Evolutionary conservation across 768 basidiomycete species (phyloP).

Genomic region (Mycena rosella): DNA sequence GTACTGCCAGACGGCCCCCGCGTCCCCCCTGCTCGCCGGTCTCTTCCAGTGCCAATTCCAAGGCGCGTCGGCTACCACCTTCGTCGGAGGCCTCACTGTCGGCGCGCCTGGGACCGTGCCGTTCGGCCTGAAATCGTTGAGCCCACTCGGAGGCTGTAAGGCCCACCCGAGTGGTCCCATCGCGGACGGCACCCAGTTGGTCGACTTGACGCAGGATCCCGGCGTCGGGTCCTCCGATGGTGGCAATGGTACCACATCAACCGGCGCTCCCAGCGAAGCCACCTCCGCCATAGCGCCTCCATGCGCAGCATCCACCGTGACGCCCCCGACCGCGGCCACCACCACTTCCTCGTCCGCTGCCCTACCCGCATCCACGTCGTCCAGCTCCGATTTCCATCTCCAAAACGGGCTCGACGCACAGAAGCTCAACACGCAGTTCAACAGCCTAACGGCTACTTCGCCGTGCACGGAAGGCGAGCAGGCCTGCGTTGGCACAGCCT

Average conservation of each 20-base stretch:
- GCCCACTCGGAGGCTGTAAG: conserved; percentile 64
- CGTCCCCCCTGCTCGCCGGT: conserved; percentile 66
- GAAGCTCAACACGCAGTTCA: conserved; percentile 65
- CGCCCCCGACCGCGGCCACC: conserved; percentile 10
- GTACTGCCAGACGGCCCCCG: conserved; percentile 68
- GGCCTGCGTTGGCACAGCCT: conserved; percentile 59
- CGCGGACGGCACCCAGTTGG: conserved; percentile 61
- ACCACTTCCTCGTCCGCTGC: conserved; percentile 14
- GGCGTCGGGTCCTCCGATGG: conserved; percentile 39
- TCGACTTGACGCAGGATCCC: conserved; percentile 50
- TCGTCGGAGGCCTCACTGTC: conserved; percentile 57
- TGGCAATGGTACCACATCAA: background rate
- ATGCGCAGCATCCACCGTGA: no score
- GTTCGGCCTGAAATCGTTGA: conserved; percentile 56
- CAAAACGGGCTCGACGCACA: conserved; percentile 66
- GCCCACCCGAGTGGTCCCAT: conserved; percentile 63
- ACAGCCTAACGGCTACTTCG: conserved; percentile 57
- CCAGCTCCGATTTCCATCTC: conserved; percentile 47
- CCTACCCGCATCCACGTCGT: background rate
- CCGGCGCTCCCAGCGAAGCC: background rate
- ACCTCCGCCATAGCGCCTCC: no score
- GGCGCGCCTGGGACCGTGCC: conserved; percentile 67
- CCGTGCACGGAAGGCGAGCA: conserved; percentile 52
- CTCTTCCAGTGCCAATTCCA: conserved; percentile 72
- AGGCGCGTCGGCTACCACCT: conserved; percentile 57